These are phyloP conservation scores for Candida methanosorbosa DNA, from an alignment of 805 yeast species.

Conservation along the genomic window DNA sequence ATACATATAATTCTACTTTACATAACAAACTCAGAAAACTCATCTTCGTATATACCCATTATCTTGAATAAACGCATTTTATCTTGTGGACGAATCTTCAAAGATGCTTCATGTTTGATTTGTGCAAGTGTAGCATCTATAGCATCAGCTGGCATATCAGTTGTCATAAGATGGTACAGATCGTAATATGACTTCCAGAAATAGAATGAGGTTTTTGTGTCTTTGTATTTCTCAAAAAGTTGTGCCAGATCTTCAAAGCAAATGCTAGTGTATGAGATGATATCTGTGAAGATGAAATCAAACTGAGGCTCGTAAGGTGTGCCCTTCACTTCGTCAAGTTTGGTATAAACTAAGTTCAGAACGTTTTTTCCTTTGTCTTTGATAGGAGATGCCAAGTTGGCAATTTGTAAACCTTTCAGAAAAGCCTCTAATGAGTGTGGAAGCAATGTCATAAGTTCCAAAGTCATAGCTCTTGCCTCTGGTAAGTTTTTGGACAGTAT, in stretches of 20 bases:
- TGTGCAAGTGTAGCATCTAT: neutral
- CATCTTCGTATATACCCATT: neutral
- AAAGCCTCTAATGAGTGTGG: slow-evolving; percentile 30
- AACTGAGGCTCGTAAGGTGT: slow-evolving; percentile 20
- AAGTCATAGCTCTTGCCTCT: slow-evolving; percentile 27
- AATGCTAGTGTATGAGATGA: slow-evolving; percentile 20
- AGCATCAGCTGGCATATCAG: neutral
- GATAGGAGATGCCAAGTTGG: slow-evolving; percentile 20
- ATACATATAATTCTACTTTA: neutral
- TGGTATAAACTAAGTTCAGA: slow-evolving; percentile 18
- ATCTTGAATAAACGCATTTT: neutral
- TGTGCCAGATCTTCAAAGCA: slow-evolving; percentile 9
- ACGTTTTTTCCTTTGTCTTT: slow-evolving; percentile 16
- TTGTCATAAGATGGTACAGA: slow-evolving; percentile 4
- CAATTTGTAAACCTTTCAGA: slow-evolving; percentile 34
- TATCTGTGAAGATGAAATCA: slow-evolving; percentile 27
- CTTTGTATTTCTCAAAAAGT: slow-evolving; percentile 19
- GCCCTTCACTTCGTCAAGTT: slow-evolving; percentile 15
- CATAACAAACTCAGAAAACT: too few species aligned
- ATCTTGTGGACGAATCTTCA: neutral
- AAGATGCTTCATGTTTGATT: neutral
- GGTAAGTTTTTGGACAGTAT: slow-evolving; percentile 26
- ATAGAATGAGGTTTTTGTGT: slow-evolving; percentile 4
- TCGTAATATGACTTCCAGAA: slow-evolving; percentile 19
- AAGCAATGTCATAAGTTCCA: slow-evolving; percentile 14